Evolutionary conservation across 192 early-diverging fungal species (phyloP).

Genomic region (Rhizophagus sp.): DNA sequence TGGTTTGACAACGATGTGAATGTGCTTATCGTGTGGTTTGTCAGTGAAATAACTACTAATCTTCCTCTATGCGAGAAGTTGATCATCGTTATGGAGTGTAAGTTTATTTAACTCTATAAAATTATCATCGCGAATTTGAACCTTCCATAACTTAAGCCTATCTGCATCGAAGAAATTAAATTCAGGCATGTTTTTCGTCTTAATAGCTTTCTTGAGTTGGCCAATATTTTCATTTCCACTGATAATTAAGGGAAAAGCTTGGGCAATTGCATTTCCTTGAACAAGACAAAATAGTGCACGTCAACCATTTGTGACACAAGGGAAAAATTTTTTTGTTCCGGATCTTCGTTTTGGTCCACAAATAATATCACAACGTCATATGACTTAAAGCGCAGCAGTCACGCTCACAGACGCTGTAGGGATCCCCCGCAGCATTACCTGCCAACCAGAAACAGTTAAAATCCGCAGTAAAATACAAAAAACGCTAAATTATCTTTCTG

Average conservation of each 20-base stretch:
- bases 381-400: too few relatives aligned
- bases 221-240: conserved; percentile 21
- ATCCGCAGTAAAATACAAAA: too few relatives aligned
- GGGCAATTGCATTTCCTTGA: conserved; percentile 7
- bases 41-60: conserved; percentile 27
- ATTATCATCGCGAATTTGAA: conserved; percentile 21
- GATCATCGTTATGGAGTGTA: neutral
- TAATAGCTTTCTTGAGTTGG: conserved; percentile 33
- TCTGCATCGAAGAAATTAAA: conserved; percentile 30
- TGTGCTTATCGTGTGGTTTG: conserved; percentile 10
- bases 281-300: conserved; percentile 1
- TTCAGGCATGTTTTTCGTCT: conserved; percentile 14
- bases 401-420: too few relatives aligned
- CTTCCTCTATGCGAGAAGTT: conserved; percentile 12
- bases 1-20: conserved; percentile 25
- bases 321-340: too few relatives aligned
- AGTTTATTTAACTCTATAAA: neutral
- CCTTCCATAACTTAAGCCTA: neutral
- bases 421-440: too few relatives aligned
- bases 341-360: too few relatives aligned
- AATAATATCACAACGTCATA: too few relatives aligned
- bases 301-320: neutral
- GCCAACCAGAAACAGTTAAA: too few relatives aligned
- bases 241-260: conserved; percentile 18
- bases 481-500: too few relatives aligned